Evolutionary conservation across 768 basidiomycete genomes (phyloP).

Genomic region (Stropharia rugosoannulata): DNA sequence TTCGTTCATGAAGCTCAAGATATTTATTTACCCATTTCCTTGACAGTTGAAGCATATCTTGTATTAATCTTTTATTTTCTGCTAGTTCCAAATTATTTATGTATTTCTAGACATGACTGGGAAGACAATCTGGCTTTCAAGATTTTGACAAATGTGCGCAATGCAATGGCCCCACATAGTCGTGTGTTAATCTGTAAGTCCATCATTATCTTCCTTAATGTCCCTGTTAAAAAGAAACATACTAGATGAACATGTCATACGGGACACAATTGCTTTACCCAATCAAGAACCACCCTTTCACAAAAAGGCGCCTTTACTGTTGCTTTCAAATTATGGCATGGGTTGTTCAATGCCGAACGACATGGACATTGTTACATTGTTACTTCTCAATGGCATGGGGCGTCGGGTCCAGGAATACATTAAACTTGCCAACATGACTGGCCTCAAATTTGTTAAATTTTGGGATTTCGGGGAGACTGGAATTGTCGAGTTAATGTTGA

Average conservation of each 20-base stretch:
- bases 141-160: slow-evolving; percentile 28
- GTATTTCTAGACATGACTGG: slow-evolving; percentile 32
- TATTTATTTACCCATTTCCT: slow-evolving; percentile 23
- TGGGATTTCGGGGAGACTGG: slow-evolving; percentile 35
- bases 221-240: too few relatives aligned
- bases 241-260: slow-evolving; percentile 36
- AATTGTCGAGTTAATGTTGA: slow-evolving; percentile 28
- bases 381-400: slow-evolving; percentile 39
- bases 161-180: slow-evolving; percentile 30
- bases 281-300: slow-evolving; percentile 32
- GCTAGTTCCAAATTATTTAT: background rate
- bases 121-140: slow-evolving; percentile 26
- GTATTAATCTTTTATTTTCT: background rate
- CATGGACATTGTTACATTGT: slow-evolving; percentile 43
- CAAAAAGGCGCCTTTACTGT: slow-evolving; percentile 35
- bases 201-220: too few relatives aligned
- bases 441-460: slow-evolving; percentile 35
- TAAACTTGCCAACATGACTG: slow-evolving; percentile 29
- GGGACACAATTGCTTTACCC: slow-evolving; percentile 3
- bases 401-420: slow-evolving; percentile 40
- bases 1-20: slow-evolving; percentile 5
- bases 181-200: slow-evolving; percentile 32
- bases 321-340: slow-evolving; percentile 45
- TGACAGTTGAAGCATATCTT: slow-evolving; percentile 20
- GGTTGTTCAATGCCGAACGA: slow-evolving; percentile 33